Evolutionary conservation across 345 rosid genomes (phyloP).

Genomic region (Melaleuca alternifolia): DNA sequence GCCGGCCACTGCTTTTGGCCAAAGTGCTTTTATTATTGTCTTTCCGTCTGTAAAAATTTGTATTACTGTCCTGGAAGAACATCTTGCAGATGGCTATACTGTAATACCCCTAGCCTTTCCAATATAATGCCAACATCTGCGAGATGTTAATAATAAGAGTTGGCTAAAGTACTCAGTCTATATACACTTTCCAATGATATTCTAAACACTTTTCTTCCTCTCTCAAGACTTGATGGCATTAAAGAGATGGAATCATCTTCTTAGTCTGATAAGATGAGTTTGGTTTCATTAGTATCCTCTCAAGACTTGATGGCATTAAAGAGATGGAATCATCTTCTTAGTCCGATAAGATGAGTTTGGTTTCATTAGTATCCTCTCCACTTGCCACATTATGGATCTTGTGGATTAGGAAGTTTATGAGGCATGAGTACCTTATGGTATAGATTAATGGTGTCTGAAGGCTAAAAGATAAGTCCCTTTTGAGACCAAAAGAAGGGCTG

Average conservation of each 20-base stretch:
- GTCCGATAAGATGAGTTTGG: not conserved
- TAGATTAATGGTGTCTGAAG: not conserved
- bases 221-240: not conserved
- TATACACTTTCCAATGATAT: too few species aligned
- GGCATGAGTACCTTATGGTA: not conserved
- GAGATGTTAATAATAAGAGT: not conserved
- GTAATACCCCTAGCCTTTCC: not conserved
- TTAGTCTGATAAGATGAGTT: not conserved
- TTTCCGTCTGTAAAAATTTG: not conserved
- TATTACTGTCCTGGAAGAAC: not conserved
- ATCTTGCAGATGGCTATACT: not conserved
- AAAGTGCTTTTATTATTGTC: not conserved
- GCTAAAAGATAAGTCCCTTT: not conserved
- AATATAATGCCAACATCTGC: too few species aligned
- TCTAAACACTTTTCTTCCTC: too few species aligned
- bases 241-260: not conserved
- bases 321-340: not conserved
- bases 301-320: not conserved
- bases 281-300: not conserved
- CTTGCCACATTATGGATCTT: not conserved
- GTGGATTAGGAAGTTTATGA: not conserved
- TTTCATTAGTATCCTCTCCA: not conserved
- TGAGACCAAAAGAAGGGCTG: not conserved
- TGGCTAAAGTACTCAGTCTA: not conserved
- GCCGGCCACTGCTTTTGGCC: not conserved